Evolutionary conservation across 345 rosid species (phyloP).

Genomic region (Pugionium dolabratum): DNA sequence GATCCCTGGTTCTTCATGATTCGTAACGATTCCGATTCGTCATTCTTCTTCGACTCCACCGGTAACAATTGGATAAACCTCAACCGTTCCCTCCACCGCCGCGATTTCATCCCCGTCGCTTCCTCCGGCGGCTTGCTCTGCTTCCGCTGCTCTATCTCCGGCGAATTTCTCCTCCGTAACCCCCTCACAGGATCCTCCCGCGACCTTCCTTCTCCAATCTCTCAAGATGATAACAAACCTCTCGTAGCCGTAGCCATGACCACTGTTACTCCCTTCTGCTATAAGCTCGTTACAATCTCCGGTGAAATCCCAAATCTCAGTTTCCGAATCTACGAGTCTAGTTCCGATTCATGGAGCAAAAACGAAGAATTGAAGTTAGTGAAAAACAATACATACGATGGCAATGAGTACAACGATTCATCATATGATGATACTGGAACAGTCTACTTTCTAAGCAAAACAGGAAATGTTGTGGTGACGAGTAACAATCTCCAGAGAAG

Average conservation of each 20-base stretch:
- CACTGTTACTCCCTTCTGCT: slow-evolving; percentile 39
- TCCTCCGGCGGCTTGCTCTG: slow-evolving; percentile 82
- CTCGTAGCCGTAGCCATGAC: slow-evolving; percentile 79
- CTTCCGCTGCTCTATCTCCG: slow-evolving; percentile 49
- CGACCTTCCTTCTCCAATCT: slow-evolving; percentile 45
- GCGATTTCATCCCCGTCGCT: slow-evolving; percentile 61
- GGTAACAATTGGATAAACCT: slow-evolving; percentile 71
- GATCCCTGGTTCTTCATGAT: slow-evolving; percentile 94
- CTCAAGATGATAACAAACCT: slow-evolving; percentile 29
- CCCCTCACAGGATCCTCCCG: slow-evolving; percentile 68
- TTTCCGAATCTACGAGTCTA: slow-evolving; percentile 55
- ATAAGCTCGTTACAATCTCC: slow-evolving; percentile 61
- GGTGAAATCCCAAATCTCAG: slow-evolving; percentile 67
- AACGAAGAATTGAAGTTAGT: slow-evolving; percentile 46
- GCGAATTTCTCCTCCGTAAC: slow-evolving; percentile 55
- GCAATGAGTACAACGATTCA: slow-evolving; percentile 7
- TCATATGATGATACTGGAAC: slow-evolving; percentile 47
- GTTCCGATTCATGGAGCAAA: slow-evolving; percentile 49
- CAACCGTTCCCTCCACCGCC: slow-evolving; percentile 29
- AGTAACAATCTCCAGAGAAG: slow-evolving; percentile 65
- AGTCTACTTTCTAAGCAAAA: slow-evolving; percentile 77
- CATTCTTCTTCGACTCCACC: slow-evolving; percentile 62
- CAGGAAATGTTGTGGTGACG: slow-evolving; percentile 72
- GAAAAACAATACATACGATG: slow-evolving; percentile 42
- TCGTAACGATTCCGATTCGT: slow-evolving; percentile 36